Evolutionary conservation across 1,139 yeast species (phyloP).

Genomic region (Schwanniomyces etchellsii): DNA sequence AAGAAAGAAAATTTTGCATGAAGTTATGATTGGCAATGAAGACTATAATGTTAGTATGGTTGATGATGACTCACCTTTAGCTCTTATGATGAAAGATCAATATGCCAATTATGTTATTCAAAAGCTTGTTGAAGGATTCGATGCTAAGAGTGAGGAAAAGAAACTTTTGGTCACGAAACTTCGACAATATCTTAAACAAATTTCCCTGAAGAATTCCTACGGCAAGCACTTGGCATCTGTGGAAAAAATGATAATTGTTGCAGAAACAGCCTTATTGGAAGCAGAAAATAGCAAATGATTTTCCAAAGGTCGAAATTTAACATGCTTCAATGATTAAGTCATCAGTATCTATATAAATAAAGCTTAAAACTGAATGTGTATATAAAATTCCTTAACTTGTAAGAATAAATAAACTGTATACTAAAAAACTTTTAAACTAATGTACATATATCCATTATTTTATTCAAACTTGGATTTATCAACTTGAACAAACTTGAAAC

Average conservation of each 20-base stretch:
- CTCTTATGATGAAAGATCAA: conserved; percentile 94
- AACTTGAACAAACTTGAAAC: no score
- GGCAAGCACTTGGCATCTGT: conserved; percentile 88
- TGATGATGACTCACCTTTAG: conserved; percentile 55
- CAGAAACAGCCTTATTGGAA: conserved; percentile 43
- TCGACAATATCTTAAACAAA: conserved; percentile 55
- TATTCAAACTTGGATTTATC: no score
- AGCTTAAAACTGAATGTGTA: no score
- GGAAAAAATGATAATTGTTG: conserved; percentile 65
- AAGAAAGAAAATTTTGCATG: conserved; percentile 55
- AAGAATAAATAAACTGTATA: no score
- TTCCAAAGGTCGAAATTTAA: no score
- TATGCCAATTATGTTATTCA: conserved; percentile 97
- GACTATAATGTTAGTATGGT: conserved; percentile 36
- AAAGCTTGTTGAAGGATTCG: conserved; percentile 76
- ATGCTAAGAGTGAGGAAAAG: conserved; percentile 63
- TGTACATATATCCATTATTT: no score
- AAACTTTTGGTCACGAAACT: conserved; percentile 54
- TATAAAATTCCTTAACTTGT: no score
- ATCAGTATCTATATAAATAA: no score
- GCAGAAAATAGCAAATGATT: conserved; percentile 21
- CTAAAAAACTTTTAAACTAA: no score
- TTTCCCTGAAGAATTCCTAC: conserved; percentile 48
- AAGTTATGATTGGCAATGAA: conserved; percentile 51
- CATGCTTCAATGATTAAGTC: background rate